Base-by-base conservation (phyloP, 306 rosid species). In the Adenanthera pavonina region DNA sequence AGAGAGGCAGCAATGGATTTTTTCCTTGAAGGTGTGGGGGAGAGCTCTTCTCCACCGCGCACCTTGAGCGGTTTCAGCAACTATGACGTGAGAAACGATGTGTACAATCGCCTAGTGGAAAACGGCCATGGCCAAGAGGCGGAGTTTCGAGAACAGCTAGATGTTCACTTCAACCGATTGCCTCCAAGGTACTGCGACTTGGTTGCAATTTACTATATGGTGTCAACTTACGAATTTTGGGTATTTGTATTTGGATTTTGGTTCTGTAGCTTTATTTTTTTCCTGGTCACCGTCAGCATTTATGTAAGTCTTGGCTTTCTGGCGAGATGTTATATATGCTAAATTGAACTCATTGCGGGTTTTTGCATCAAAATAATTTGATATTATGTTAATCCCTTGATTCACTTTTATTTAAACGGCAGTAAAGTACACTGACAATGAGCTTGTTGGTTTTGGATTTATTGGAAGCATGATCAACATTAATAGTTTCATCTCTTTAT, bases 31-130 rank as follows among this genome's bases (percentile, higher is more conserved):
- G 99, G 99, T 33, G 92, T 96, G 1, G 99, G 99, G 67, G 99
- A 96, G 89, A 96, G 99, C 81, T 92, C 92, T 54, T 96, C 99
- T 79, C 99, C 99, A 38, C 97, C 97, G 33, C 84, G 94, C 44
- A 86, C 87, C 85, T 93, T 92, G 46, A 85, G 81, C 49, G 87
- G 92, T 53, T 95, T 87, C 89, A 83, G 65, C 40, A 90, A 78
- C 90, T 83, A 84, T 84, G 98, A 96, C 74, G 86, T 93, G 30
- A 79, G 92, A 51, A 90, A 81, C 90, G 98, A 94, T 74, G 97
- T 96, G 4, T 92, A 81, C 77, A 93, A 89, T 64, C 97, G 98
- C 12, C 82, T 96, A 70, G 77, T 96, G 35, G 92, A 92, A 84
- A 89, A 79, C 59, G 87, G 98, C 5, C 80, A 89, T 73, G 92